Conservation (phyloP, 192 early-diverging fungal species). For the Thamnidium elegans region DNA sequence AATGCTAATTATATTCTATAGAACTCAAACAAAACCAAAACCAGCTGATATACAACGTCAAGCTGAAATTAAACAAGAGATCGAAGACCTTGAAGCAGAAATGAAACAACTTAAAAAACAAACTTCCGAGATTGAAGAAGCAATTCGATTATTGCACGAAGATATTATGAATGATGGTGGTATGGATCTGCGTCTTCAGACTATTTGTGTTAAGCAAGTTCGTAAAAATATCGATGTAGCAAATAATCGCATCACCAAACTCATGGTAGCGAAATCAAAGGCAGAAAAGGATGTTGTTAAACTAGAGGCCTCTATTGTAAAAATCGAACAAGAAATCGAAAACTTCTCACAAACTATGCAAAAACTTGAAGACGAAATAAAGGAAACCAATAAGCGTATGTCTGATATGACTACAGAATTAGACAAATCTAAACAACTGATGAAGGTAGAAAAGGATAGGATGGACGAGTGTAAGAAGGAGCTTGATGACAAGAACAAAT, state of each 20-base stretch:
- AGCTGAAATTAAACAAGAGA: slow-evolving; percentile 47
- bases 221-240: slow-evolving; percentile 69
- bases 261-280: slow-evolving; percentile 69
- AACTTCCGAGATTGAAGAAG: slow-evolving; percentile 64
- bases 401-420: slow-evolving; percentile 19
- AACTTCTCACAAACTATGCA: slow-evolving; percentile 46
- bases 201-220: slow-evolving; percentile 78
- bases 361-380: slow-evolving; percentile 36
- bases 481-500: slow-evolving; percentile 61
- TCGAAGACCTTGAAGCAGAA: slow-evolving; percentile 43
- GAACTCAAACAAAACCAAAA: slow-evolving; percentile 48
- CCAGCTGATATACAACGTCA: slow-evolving; percentile 50
- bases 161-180: slow-evolving; percentile 92
- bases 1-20: slow-evolving; percentile 13
- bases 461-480: slow-evolving; percentile 64
- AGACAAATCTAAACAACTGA: slow-evolving; percentile 19
- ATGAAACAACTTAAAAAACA: slow-evolving; percentile 54
- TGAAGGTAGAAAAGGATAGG: slow-evolving; percentile 69
- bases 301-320: slow-evolving; percentile 59
- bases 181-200: slow-evolving; percentile 81
- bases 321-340: slow-evolving; percentile 61
- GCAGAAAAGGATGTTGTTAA: slow-evolving; percentile 75
- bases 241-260: slow-evolving; percentile 69
- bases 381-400: slow-evolving; percentile 24
- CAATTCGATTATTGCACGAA: slow-evolving; percentile 80